Percentiles rank a stretch among this genome's conserved stretches.
Evolutionary conservation across 352 stramenopile genomes (phyloP).

Genomic region (Phytophthora crassamura): DNA sequence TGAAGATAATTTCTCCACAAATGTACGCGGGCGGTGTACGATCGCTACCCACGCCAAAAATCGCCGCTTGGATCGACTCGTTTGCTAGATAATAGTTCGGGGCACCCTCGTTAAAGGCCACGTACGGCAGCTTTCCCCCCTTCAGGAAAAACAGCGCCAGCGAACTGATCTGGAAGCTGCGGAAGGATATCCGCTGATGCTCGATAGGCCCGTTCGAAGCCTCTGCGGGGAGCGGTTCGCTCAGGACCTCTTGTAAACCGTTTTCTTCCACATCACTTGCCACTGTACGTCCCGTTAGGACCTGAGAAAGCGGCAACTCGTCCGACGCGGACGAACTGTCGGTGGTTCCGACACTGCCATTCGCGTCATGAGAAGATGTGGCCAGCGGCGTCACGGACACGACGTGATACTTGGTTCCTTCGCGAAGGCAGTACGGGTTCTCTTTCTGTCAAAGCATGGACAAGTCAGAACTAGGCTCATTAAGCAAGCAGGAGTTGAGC

Average conservation of each 20-base stretch:
- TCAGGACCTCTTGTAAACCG: constrained; percentile 33
- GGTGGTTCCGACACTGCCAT: constrained; percentile 31
- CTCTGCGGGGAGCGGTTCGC: constrained; percentile 17
- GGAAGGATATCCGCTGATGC: constrained; percentile 81
- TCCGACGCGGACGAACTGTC: constrained; percentile 47
- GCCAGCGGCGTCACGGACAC: constrained; percentile 73
- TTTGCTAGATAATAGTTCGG: constrained; percentile 84
- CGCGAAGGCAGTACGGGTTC: constrained; percentile 76
- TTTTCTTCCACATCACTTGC: constrained; percentile 38
- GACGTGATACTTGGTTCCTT: constrained; percentile 78
- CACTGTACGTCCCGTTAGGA: constrained; percentile 57
- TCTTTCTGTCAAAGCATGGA: constrained; percentile 31
- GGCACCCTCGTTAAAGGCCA: constrained; percentile 84
- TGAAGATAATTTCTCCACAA: constrained; percentile 86
- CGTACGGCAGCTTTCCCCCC: constrained; percentile 76
- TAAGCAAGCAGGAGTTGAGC: not conserved
- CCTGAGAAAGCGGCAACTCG: constrained; percentile 70
- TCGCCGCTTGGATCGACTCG: constrained; percentile 79
- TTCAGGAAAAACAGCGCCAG: constrained; percentile 84
- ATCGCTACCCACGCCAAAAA: constrained; percentile 57
- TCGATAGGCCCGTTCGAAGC: constrained; percentile 31
- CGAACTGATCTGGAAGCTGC: constrained; percentile 84
- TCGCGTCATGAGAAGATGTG: constrained; percentile 48
- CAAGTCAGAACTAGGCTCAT: constrained; percentile 9
- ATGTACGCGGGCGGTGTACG: constrained; percentile 78